These are phyloP conservation scores for Thamnidium elegans DNA, from an alignment of 192 early-diverging fungal genomes.

Conservation along the genomic window DNA sequence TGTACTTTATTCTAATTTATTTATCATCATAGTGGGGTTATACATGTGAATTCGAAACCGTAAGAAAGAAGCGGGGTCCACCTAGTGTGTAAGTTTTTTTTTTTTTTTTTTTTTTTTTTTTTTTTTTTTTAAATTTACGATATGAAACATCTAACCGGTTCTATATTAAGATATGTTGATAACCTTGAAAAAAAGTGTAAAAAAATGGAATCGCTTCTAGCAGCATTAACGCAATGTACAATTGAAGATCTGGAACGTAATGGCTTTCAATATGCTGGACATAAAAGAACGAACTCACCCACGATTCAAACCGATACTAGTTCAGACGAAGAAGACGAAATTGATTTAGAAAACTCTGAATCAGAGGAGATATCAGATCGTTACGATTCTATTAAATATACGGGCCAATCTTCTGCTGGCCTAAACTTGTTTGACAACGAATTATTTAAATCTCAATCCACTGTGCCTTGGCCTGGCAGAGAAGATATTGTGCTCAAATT, in stretches of 20 bases:
- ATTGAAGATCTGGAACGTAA: constrained; percentile 31
- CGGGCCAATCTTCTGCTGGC: constrained; percentile 27
- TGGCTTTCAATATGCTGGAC: constrained; percentile 5
- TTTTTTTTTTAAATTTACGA: neutral
- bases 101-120: neutral
- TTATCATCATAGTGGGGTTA: constrained; percentile 25
- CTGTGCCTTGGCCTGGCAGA: constrained; percentile 30
- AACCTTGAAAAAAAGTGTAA: constrained; percentile 33
- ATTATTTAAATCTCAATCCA: constrained; percentile 19
- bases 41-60: constrained; percentile 31
- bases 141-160: neutral
- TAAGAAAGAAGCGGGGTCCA: constrained; percentile 32
- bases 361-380: constrained; percentile 4
- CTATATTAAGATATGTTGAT: constrained; percentile 15
- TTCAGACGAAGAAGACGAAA: neutral
- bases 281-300: neutral
- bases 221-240: constrained; percentile 15
- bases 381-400: constrained; percentile 34
- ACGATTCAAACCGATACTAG: neutral
- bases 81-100: constrained; percentile 31
- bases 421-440: constrained; percentile 20
- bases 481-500: constrained; percentile 24
- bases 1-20: too few species aligned
- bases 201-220: constrained; percentile 33
- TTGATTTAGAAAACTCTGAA: neutral